phyloP scores from a whole-genome alignment of 495 filamentous ascomycete species.

The Hypoxylon intermedium region DNA sequence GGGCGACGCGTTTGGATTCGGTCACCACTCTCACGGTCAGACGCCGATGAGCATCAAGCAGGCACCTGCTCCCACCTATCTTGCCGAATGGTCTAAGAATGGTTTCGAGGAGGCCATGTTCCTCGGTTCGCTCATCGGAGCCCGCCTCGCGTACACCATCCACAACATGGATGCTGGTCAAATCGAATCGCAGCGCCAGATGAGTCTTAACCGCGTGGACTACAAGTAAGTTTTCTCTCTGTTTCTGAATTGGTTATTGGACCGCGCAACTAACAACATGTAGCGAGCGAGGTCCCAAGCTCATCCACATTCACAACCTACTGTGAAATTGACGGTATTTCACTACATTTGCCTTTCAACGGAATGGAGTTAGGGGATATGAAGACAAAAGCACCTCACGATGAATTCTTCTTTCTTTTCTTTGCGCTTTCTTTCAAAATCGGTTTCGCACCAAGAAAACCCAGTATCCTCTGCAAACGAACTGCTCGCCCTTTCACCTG shows the following conservation, averaged over 20 bases:
- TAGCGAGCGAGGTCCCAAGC: conserved; percentile 55
- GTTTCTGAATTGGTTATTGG: not conserved
- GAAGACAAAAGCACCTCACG: conserved; percentile 1
- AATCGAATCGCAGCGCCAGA: conserved; percentile 50
- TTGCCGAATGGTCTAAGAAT: conserved; percentile 91
- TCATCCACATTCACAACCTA: conserved; percentile 48
- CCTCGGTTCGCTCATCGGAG: conserved; percentile 79
- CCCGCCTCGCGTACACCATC: conserved; percentile 71
- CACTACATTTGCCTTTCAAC: not conserved
- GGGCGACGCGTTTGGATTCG: conserved; percentile 40
- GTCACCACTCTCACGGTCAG: conserved; percentile 81
- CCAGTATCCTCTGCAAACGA: too few species aligned
- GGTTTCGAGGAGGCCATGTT: conserved; percentile 81
- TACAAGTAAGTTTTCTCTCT: conserved; percentile 52
- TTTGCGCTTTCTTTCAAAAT: too few species aligned
- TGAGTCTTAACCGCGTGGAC: conserved; percentile 56
- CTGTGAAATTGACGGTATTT: too few species aligned
- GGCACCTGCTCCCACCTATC: conserved; percentile 81
- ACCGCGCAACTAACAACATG: conserved; percentile 24
- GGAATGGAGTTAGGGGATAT: not conserved
- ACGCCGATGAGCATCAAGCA: conserved; percentile 86
- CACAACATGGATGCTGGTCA: conserved; percentile 56
- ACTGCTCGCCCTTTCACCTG: too few species aligned
- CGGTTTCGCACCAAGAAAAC: too few species aligned
- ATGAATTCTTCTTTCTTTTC: not conserved